Percentiles rank a stretch among this genome's conserved stretches.
Conservation (phyloP, 2,329 filamentous ascomycete genomes). For the Paracoccidioides brasiliensis region DNA sequence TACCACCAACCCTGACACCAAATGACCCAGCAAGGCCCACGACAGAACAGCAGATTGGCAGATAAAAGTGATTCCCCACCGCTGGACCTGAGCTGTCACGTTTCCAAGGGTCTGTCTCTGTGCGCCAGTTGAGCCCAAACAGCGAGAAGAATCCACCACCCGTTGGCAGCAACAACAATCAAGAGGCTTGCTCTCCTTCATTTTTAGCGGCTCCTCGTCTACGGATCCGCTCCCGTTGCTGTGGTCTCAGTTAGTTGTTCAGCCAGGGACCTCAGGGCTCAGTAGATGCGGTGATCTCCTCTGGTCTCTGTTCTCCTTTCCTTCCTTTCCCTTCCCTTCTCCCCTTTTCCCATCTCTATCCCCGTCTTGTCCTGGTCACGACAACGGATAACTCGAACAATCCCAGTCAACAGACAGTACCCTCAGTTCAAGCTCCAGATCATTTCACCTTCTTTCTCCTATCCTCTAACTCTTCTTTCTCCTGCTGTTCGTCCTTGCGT, state of each 20-base stretch:
- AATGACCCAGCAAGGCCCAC: no score
- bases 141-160: neutral
- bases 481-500: neutral
- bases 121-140: neutral
- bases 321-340: slow-evolving; percentile 1
- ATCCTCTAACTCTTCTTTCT: slow-evolving; percentile 11
- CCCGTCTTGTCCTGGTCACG: no score
- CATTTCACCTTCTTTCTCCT: slow-evolving; percentile 17
- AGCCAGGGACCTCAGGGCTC: neutral
- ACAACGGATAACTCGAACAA: no score
- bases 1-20: no score
- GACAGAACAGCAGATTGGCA: no score
- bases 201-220: slow-evolving; percentile 16
- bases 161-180: neutral
- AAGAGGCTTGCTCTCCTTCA: neutral
- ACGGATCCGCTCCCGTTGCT: slow-evolving; percentile 27
- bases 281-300: neutral
- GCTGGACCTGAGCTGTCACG: neutral
- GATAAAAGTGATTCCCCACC: neutral
- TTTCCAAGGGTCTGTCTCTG: neutral
- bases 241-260: slow-evolving; percentile 9
- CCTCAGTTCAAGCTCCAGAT: slow-evolving; percentile 10
- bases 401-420: slow-evolving; percentile 6
- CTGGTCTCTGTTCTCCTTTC: neutral
- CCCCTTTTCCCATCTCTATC: neutral